Evolutionary conservation across 129 eudicot species (phyloP).

Genomic region (sunflower (Helianthus annuus)): HanXRQr2.0-SUNRISE NC_035434.2:141110505-141111004

Average conservation of each 20-base stretch:
- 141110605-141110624: too few relatives aligned
- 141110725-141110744: conserved; percentile 32
- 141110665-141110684: conserved; percentile 14
- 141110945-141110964: conserved; percentile 65
- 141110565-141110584: too few relatives aligned
- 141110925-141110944: conserved; percentile 87
- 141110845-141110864: conserved; percentile 36
- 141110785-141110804: neutral
- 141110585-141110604: too few relatives aligned
- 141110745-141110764: conserved; percentile 11
- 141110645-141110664: conserved; percentile 18
- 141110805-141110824: neutral
- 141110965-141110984: conserved; percentile 71
- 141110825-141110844: neutral
- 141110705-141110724: conserved; percentile 35
- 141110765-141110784: neutral
- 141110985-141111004: conserved; percentile 63
- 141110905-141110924: conserved; percentile 60
- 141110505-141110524: too few relatives aligned
- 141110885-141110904: conserved; percentile 79
- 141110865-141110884: conserved; percentile 64
- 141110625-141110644: neutral
- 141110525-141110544: too few relatives aligned
- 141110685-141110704: conserved; percentile 9
- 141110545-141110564: too few relatives aligned